Conservation (phyloP, 116 monocot genomes). For the Papilionanthe hybrid region DNA sequence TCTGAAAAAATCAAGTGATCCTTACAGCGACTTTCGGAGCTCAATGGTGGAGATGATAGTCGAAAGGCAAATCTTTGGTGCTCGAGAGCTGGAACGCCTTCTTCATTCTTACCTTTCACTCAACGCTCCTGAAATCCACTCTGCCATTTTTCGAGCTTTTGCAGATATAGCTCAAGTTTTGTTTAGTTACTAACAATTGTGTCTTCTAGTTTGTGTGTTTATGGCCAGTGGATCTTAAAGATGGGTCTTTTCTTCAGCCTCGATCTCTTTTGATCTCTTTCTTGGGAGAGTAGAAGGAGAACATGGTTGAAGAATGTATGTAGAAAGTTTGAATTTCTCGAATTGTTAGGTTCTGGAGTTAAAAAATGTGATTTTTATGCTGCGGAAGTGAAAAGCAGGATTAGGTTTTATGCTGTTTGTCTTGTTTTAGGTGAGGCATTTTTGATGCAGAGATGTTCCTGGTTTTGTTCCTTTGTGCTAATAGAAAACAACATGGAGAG, state of each 20-base stretch:
- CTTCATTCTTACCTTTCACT: constrained; percentile 61
- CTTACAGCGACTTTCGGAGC: constrained; percentile 64
- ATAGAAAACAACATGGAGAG: not conserved
- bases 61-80: constrained; percentile 44
- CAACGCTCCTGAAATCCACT: constrained; percentile 55
- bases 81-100: constrained; percentile 46
- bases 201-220: not conserved
- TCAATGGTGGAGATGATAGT: constrained; percentile 97
- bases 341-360: not conserved
- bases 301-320: constrained; percentile 2
- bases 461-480: not conserved
- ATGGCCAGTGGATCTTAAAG: not conserved
- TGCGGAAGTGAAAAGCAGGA: not conserved
- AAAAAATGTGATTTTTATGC: constrained; percentile 4
- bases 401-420: constrained; percentile 3
- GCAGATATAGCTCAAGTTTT: constrained; percentile 65
- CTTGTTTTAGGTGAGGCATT: not conserved
- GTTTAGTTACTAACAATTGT: constrained; percentile 20
- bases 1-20: constrained; percentile 61
- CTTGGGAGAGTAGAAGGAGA: not conserved
- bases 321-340: not conserved
- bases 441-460: not conserved
- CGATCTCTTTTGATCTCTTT: not conserved
- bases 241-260: constrained; percentile 1
- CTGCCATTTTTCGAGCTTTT: constrained; percentile 68